These are phyloP conservation scores for Pulicaria dysenterica DNA, from an alignment of 129 eudicot genomes.

Conservation along the genomic window DNA sequence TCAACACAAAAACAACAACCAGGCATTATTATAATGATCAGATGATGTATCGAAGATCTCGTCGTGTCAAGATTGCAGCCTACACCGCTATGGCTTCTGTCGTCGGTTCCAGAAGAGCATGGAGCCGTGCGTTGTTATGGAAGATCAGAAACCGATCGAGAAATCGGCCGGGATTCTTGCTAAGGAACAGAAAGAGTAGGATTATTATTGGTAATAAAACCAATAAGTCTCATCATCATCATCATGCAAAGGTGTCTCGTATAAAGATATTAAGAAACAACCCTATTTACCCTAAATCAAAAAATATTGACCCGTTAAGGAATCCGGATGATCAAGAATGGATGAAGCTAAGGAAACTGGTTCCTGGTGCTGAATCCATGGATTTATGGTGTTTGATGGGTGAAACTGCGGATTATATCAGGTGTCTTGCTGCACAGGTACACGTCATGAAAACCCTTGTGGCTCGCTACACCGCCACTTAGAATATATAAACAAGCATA, in stretches of 20 bases:
- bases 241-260: constrained; percentile 16
- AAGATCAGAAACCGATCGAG: constrained; percentile 48
- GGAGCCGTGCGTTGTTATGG: constrained; percentile 74
- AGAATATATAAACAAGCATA: neutral
- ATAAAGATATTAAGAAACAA: constrained; percentile 31
- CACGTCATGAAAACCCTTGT: constrained; percentile 71
- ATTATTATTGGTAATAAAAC: neutral
- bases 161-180: constrained; percentile 11
- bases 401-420: constrained; percentile 81
- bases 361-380: constrained; percentile 78
- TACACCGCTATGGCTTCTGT: constrained; percentile 71
- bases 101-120: constrained; percentile 61
- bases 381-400: constrained; percentile 53
- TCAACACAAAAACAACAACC: constrained; percentile 15
- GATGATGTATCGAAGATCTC: constrained; percentile 25
- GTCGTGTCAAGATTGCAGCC: constrained; percentile 55
- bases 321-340: constrained; percentile 25
- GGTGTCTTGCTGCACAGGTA: constrained; percentile 77
- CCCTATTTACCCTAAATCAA: constrained; percentile 41
- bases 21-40: neutral
- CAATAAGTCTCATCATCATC: neutral
- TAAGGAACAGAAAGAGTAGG: constrained; percentile 2
- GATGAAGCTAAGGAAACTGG: constrained; percentile 50
- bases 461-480: constrained; percentile 44
- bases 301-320: constrained; percentile 4